These are phyloP conservation scores for Claviceps maximensis DNA, from an alignment of 2,329 filamentous ascomycete genomes.

Conservation along the genomic window DNA sequence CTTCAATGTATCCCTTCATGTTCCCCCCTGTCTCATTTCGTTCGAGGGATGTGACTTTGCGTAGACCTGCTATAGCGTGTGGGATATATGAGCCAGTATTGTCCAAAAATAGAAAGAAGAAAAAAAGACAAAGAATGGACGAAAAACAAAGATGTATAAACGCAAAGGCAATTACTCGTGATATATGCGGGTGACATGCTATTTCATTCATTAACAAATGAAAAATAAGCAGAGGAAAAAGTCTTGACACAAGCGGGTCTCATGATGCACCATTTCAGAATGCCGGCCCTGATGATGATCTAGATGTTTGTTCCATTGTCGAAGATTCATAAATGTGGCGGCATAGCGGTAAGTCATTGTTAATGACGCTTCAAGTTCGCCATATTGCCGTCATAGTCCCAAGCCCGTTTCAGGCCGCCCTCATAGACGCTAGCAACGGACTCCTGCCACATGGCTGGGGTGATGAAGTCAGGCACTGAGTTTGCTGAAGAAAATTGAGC, in stretches of 20 bases:
- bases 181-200: not conserved
- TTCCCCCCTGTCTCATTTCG: not conserved
- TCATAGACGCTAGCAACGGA: constrained; percentile 58
- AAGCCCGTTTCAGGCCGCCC: constrained; percentile 47
- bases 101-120: not conserved
- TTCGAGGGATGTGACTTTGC: not conserved
- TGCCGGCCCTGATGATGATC: not conserved
- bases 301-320: not conserved
- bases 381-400: constrained; percentile 37
- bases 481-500: constrained; percentile 39
- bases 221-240: not conserved
- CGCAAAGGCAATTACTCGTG: no score
- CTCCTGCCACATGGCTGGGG: constrained; percentile 61
- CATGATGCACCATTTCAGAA: not conserved
- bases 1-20: not conserved
- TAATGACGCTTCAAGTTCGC: constrained; percentile 20
- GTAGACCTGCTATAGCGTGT: not conserved
- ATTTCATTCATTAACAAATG: not conserved
- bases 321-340: not conserved
- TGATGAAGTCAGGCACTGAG: constrained; percentile 47
- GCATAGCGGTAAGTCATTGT: not conserved
- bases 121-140: not conserved
- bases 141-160: no score
- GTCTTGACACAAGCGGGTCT: not conserved
- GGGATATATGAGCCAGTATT: no score